Base-by-base conservation (phyloP, 176 grass and related monocot genomes). In the Puccinellia tenuiflora region DNA sequence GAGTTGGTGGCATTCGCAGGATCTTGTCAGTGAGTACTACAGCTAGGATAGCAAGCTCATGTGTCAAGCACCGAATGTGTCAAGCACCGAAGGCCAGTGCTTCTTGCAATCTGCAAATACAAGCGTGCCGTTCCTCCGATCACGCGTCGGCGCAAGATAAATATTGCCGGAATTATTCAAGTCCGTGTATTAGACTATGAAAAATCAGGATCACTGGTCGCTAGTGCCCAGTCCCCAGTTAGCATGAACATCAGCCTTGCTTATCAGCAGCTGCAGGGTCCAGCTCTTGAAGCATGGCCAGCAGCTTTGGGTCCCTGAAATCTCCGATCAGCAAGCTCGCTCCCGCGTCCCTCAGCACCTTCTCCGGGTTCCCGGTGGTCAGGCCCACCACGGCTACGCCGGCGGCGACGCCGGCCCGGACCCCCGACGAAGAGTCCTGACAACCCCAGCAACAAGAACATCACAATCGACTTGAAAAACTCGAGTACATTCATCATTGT, bases 341-440 rank as follows among this genome's bases (percentile, higher is more conserved):
- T 50, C 92, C 92, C 73, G 92, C 90, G 53, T 92, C 90, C 7
- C 24, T 78, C 25, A 97, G 85, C 60, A 51, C 78, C 53, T 88
- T 87, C 68, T 86, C 90, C 34, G 94, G 94, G 68, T 94, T 97
- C 78, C 94, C 84, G 5, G 76, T 90, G 18, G 86, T 76, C 74
- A 97, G 47, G 20, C 86, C 92, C 66, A 92, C 83, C 76, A 92
- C 94, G 5, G 88, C 73, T 78, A 97, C 91, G 9, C 88, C 86
- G n/a, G 94, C 94, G 31, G 88, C 92, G 61, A 89, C 90, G 38
- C 90, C 94, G 9, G 94, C 94, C 83, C 67, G 84, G 51, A 88
- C 43, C 62, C 94, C 94, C 5, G 94, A 97, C 1, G 88, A 67
- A 17, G 94, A 97, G 81, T 94, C 94, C 94, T 97, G 2, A 28